These are phyloP conservation scores for Chlorella sorokiniana DNA, from an alignment of 139 green algal species.

Conservation along the genomic window DNA sequence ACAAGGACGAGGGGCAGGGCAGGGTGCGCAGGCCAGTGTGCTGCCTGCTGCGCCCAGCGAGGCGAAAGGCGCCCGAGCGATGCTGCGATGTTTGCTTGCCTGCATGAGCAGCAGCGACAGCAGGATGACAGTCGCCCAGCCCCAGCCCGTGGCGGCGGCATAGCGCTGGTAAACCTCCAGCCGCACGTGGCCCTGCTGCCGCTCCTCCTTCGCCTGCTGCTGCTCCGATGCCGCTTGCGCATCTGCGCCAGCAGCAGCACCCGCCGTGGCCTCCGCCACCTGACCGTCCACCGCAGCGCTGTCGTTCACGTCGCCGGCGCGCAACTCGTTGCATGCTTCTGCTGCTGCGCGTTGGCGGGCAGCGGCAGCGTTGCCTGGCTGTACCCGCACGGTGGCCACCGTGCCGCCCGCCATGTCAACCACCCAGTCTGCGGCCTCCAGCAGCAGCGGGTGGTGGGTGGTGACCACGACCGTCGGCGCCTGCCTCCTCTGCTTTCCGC, in stretches of 20 bases:
- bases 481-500: background rate
- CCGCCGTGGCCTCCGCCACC: background rate
- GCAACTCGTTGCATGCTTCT: slow-evolving; percentile 9
- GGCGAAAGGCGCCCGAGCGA: background rate
- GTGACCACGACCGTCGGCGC: slow-evolving; percentile 53
- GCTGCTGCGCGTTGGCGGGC: background rate
- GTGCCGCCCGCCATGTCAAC: slow-evolving; percentile 35
- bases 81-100: slow-evolving; percentile 26
- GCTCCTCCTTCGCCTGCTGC: slow-evolving; percentile 36
- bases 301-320: too few species aligned
- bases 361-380: background rate
- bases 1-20: too few species aligned
- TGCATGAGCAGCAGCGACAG: slow-evolving; percentile 76
- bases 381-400: background rate
- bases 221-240: slow-evolving; percentile 29
- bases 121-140: slow-evolving; percentile 52
- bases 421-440: slow-evolving; percentile 45
- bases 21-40: too few species aligned
- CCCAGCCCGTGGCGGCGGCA: slow-evolving; percentile 47
- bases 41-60: background rate
- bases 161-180: slow-evolving; percentile 64
- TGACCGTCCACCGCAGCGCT: too few species aligned
- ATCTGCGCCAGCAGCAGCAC: background rate
- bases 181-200: slow-evolving; percentile 59
- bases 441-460: slow-evolving; percentile 41